Conservation (phyloP, 2,329 filamentous ascomycete genomes). For the Pseudopyricularia cyperi region DNA sequence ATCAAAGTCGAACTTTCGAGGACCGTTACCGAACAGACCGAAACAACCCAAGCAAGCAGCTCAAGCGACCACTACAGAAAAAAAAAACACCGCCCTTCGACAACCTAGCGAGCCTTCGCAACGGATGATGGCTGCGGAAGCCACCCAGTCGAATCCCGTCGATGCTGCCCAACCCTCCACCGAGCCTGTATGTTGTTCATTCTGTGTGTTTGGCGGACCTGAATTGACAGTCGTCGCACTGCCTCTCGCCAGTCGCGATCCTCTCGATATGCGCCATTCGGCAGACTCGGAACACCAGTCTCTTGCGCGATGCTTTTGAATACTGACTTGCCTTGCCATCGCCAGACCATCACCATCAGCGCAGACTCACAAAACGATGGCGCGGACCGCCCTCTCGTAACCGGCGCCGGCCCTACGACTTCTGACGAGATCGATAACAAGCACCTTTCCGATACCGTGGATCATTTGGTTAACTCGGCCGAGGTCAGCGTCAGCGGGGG, state of each 20-base stretch:
- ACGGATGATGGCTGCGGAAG: conserved; percentile 56
- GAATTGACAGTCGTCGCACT: not conserved
- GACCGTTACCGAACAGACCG: not conserved
- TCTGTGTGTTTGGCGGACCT: not conserved
- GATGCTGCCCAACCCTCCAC: conserved; percentile 37
- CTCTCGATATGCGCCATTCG: not conserved
- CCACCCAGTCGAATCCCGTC: conserved; percentile 37
- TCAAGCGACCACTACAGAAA: conserved; percentile 6
- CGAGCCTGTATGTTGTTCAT: conserved; percentile 20
- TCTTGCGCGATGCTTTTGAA: not conserved
- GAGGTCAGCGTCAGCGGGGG: conserved; percentile 60
- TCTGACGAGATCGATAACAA: conserved; percentile 43
- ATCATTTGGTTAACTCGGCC: conserved; percentile 47
- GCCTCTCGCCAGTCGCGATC: not conserved
- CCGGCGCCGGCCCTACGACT: conserved; percentile 25
- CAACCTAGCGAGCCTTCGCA: conserved; percentile 20
- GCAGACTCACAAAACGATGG: conserved; percentile 34
- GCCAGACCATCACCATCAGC: conserved; percentile 19
- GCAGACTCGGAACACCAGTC: not conserved
- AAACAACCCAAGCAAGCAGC: conserved; percentile 6
- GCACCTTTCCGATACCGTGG: conserved; percentile 40
- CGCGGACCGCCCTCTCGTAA: conserved; percentile 29
- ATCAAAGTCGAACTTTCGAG: not conserved
- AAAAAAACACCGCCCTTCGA: conserved; percentile 3
- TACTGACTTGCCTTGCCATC: not conserved